Base-by-base conservation (phyloP, 805 yeast genomes). In the Kazachstania kunashirensis region DNA sequence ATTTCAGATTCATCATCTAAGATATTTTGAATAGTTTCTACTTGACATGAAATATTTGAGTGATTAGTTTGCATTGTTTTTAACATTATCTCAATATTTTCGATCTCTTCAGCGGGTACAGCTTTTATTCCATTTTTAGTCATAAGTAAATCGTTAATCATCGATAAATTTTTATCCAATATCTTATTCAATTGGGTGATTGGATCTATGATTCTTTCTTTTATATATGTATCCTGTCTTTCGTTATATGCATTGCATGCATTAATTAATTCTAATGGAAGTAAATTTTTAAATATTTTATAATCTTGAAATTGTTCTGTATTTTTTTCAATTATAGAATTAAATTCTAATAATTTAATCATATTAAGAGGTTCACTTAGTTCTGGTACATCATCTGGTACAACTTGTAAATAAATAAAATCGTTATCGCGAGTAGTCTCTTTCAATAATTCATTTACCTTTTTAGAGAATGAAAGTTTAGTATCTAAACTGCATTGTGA, bases 381-480 rank as follows among this genome's bases (percentile, higher is more conserved):
- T 0, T 63, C 48, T 0, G 72, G 63, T 2, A 76, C 46, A 2
- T 65, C 61, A 0, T 50, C 40, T 6, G 94, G 94, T 0, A 84
- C 76, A 2, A 64, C 60, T 40, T 81, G 78, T 27, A 83, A 59
- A 55, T 84, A 84, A 5, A 88, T 77, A 47, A 85, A 63, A 49
- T 85, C 88, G 52, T 86, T 86, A 45, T 86, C 96, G 45, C 77
- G 70, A 44, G 81, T 85, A 0, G 88, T 74, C 3, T 70, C 63
- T 13, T 64, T 58, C 8, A 79, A 49, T 1, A 68, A 64, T 1
- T 64, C 67, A 8, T 59, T 51, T 1, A 82, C 63, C 2, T 67
- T 65, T 3, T 55, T 53, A 1, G 54, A 44, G 14, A 88, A 65
- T 0, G 77, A 76, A 10, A 29, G 31, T 19, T 33, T 41, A 4